Percentiles rank a stretch among this genome's conserved stretches.
These are phyloP conservation scores for Lasiosphaeria hispida DNA, from an alignment of 495 filamentous ascomycete species.

Conservation along the genomic window DNA sequence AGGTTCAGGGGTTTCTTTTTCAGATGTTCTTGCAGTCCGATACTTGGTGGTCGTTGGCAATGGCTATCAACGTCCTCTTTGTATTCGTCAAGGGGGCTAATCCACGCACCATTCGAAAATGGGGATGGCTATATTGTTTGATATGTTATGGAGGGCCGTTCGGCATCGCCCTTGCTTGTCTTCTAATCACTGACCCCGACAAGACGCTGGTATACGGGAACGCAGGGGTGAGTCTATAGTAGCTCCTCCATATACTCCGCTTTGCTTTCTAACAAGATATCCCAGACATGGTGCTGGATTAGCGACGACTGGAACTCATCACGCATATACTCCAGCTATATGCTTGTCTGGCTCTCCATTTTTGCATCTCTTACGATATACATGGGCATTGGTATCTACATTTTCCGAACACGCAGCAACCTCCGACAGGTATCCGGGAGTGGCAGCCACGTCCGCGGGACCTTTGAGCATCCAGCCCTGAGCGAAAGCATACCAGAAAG, in stretches of 20 bases:
- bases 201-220: conserved; percentile 62
- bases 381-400: conserved; percentile 59
- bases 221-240: conserved; percentile 52
- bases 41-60: conserved; percentile 62
- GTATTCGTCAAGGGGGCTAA: conserved; percentile 74
- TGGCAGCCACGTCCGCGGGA: background rate
- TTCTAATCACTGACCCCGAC: conserved; percentile 50
- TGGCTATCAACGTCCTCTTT: conserved; percentile 83
- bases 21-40: conserved; percentile 57
- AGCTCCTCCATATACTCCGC: background rate
- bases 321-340: conserved; percentile 72
- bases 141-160: conserved; percentile 74
- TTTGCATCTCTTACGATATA: conserved; percentile 65
- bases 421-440: conserved; percentile 24
- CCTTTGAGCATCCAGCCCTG: conserved; percentile 23
- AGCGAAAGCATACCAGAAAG: background rate
- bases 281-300: conserved; percentile 77
- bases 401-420: conserved; percentile 52
- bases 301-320: conserved; percentile 59
- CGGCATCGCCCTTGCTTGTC: conserved; percentile 61
- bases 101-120: conserved; percentile 57
- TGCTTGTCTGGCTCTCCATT: conserved; percentile 71
- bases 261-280: background rate
- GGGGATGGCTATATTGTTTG: conserved; percentile 67
- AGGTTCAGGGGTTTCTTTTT: conserved; percentile 74